Evolutionary conservation across 1,139 yeast genomes (phyloP), one percentile per base, ranked within the genome.

Genomic region (Debaryomycetaceae sp.): DNA sequence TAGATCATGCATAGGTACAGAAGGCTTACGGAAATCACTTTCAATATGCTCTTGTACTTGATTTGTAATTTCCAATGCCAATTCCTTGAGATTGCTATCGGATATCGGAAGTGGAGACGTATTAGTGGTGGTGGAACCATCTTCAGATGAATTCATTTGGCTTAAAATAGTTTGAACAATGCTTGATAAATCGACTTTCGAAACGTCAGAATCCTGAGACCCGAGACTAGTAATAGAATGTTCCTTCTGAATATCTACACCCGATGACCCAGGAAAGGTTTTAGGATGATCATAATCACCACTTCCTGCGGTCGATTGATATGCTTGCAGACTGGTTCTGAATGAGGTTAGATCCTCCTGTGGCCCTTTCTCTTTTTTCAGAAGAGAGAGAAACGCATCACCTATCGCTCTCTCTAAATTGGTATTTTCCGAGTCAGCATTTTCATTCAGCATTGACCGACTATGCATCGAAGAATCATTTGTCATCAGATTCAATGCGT

Each of bases 11-110:
- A 53, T 50, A 8, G 53, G 38, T 23, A 50, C 49, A 34, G 45
- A 48, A 41, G 46, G 50, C 42, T 40, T 42, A 17, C 36, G 41
- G 37, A 24, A 47, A 36, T 43, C 60, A 31, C 55, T 57, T 34
- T 36, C 46, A 49, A 59, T 51, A 44, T 62, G 63, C 44, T 56
- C 65, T 51, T 62, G 70, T 43, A 70, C 72, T 51, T 68, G 70
- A 43, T 53, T 58, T 2, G 70, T 59, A 36, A 68, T 65, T 49
- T 68, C 71, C 36, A 56, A 47, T 1, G 74, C 73, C 39, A 69
- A 57, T 34, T 63, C 69, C 42, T 60, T 24, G 37, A 11, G 37
- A 27, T 27, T 27, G 31, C 31, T 27, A 8, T 27, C 38, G n/a
- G 42, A 42, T 13, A 38, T 39, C 4, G 43, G 45, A 24, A 53